These are phyloP conservation scores for Cucumis hystrix DNA, from an alignment of 306 rosid species.

Conservation along the genomic window DNA sequence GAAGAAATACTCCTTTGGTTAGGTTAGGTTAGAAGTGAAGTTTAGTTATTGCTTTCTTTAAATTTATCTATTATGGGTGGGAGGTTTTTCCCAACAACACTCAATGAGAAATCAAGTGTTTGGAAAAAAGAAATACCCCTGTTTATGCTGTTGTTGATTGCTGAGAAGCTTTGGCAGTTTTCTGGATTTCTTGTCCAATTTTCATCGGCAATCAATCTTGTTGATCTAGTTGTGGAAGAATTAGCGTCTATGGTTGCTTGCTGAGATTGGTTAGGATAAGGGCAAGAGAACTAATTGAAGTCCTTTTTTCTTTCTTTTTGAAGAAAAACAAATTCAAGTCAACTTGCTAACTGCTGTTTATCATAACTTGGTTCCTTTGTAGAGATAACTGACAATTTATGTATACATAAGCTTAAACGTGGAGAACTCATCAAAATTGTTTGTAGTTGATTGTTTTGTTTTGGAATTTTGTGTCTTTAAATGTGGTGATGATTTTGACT, in stretches of 20 bases:
- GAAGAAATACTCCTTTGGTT: constrained; percentile 18
- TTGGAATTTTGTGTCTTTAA: not conserved
- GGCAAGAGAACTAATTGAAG: constrained; percentile 15
- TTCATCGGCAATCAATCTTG: not conserved
- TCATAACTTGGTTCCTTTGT: not conserved
- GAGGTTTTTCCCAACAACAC: no score
- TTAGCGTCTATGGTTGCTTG: constrained; percentile 26
- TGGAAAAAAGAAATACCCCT: not conserved
- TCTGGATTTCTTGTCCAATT: not conserved
- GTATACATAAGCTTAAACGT: not conserved
- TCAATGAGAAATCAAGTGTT: not conserved
- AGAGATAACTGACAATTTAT: not conserved
- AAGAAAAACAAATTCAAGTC: not conserved
- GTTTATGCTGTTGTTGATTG: not conserved
- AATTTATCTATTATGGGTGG: no score
- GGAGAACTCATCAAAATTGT: not conserved
- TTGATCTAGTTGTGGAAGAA: not conserved
- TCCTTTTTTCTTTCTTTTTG: not conserved
- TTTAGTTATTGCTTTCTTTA: no score
- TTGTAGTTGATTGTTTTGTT: not conserved
- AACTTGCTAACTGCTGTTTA: not conserved
- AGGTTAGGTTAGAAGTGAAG: no score
- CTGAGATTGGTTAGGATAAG: constrained; percentile 10
- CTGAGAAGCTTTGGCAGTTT: constrained; percentile 24
- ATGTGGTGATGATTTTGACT: not conserved